A percentile compares a stretch with the other conserved stretches of the same genome.
These are phyloP conservation scores for Boletus sp. DNA, from an alignment of 1,284 basidiomycete species.

Conservation along the genomic window DNA sequence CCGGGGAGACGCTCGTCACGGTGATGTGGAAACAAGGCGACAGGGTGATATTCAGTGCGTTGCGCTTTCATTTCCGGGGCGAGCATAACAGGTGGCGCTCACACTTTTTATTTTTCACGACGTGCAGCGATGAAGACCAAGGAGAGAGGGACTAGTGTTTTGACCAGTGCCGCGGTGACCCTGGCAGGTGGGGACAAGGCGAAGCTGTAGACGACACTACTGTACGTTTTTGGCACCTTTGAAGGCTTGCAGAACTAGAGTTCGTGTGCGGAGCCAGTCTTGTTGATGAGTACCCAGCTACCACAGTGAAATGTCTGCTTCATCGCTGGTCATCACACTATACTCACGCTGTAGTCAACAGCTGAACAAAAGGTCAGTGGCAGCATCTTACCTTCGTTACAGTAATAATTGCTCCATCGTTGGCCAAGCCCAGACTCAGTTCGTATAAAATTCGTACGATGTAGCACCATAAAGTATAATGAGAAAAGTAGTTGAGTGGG, in stretches of 20 bases:
- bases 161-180: slow-evolving; percentile 76
- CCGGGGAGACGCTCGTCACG: slow-evolving; percentile 91
- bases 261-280: too few relatives aligned
- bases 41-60: slow-evolving; percentile 89
- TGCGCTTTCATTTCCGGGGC: neutral
- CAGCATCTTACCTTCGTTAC: too few relatives aligned
- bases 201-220: slow-evolving; percentile 47
- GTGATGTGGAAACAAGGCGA: slow-evolving; percentile 97
- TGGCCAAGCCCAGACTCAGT: neutral
- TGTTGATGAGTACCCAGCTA: too few relatives aligned
- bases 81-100: neutral
- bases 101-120: neutral
- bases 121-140: slow-evolving; percentile 69
- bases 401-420: too few relatives aligned
- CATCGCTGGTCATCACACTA: too few relatives aligned
- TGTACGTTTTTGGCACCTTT: neutral
- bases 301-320: too few relatives aligned
- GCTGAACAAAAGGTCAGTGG: too few relatives aligned
- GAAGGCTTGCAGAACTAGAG: too few relatives aligned
- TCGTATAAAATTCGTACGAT: neutral
- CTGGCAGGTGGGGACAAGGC: slow-evolving; percentile 51
- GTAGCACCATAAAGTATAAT: neutral
- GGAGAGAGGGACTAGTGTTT: slow-evolving; percentile 65
- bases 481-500: neutral
- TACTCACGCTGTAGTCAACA: too few relatives aligned